Evolutionary conservation across 345 rosid species (phyloP).

Genomic region (sweet orange (Citrus sinensis)): DNA sequence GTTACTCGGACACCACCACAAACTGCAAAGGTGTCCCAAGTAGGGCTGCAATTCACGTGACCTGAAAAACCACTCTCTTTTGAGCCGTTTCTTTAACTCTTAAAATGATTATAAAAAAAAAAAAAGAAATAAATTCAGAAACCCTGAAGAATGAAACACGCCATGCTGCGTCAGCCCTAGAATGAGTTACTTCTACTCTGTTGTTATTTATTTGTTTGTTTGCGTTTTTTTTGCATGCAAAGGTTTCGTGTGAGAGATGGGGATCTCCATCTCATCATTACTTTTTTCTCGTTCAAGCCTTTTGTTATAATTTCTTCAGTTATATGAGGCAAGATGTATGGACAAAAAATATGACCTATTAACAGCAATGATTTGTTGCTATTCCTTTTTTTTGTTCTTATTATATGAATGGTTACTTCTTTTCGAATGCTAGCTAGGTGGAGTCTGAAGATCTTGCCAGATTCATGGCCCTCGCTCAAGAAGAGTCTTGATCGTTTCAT

Average conservation of each 20-base stretch:
- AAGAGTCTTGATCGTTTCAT: not conserved
- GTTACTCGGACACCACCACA: constrained; percentile 9
- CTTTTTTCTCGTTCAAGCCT: not conserved
- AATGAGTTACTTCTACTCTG: not conserved
- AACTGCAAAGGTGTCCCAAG: constrained; percentile 14
- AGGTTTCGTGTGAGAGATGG: constrained; percentile 21
- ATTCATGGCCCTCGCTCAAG: constrained; percentile 11
- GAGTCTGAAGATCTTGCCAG: constrained; percentile 10
- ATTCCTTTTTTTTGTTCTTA: constrained; percentile 5
- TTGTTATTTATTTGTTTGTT: constrained; percentile 5
- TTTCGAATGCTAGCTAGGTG: constrained; percentile 17
- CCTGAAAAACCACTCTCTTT: not conserved
- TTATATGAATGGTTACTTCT: not conserved
- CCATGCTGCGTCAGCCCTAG: constrained; percentile 12
- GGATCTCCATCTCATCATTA: not conserved
- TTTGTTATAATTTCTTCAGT: constrained; percentile 9
- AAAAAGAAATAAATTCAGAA: too few relatives aligned
- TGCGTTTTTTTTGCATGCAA: constrained; percentile 3
- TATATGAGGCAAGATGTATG: constrained; percentile 4
- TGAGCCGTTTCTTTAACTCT: constrained; percentile 6
- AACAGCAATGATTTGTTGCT: constrained; percentile 4
- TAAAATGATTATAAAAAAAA: too few relatives aligned
- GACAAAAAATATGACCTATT: constrained; percentile 17
- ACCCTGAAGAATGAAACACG: constrained; percentile 14
- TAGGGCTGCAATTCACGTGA: constrained; percentile 17